Evolutionary conservation across 2,329 filamentous ascomycete genomes (phyloP).

Genomic region (Claviceps monticola): DNA sequence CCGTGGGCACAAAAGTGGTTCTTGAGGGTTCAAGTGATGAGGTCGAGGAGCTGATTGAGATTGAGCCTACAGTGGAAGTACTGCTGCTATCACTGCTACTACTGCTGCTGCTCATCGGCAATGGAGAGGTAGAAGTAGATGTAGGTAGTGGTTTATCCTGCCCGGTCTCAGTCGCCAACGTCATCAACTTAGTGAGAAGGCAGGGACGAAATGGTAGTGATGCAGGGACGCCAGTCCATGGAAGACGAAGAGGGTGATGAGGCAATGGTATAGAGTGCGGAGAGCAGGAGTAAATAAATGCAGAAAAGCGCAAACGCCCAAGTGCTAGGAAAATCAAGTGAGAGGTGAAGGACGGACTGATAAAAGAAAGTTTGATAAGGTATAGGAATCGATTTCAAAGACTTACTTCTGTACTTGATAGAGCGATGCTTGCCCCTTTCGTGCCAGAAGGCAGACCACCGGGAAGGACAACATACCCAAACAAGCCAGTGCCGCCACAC

Average conservation of each 20-base stretch:
- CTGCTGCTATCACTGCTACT: constrained; percentile 8
- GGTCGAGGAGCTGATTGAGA: constrained; percentile 5
- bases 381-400: background rate
- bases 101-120: constrained; percentile 10
- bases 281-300: background rate
- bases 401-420: constrained; percentile 17
- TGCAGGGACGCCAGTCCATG: background rate
- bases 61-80: constrained; percentile 24
- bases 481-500: constrained; percentile 51
- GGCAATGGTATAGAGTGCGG: too few species aligned
- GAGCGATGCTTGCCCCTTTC: constrained; percentile 10
- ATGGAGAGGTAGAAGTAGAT: constrained; percentile 11
- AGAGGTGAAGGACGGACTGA: background rate
- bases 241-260: background rate
- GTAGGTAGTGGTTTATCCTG: constrained; percentile 17
- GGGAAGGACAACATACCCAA: constrained; percentile 48
- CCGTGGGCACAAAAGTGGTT: background rate
- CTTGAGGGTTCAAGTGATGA: background rate
- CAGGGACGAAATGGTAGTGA: background rate
- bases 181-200: constrained; percentile 12
- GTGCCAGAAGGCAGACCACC: constrained; percentile 43
- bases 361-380: constrained; percentile 1
- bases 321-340: background rate
- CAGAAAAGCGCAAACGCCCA: background rate
- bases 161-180: constrained; percentile 21